Evolutionary conservation across 2,329 filamentous ascomycete genomes (phyloP), one percentile per base, ranked within the genome.

Genomic region (Fusarium virguliforme): DNA sequence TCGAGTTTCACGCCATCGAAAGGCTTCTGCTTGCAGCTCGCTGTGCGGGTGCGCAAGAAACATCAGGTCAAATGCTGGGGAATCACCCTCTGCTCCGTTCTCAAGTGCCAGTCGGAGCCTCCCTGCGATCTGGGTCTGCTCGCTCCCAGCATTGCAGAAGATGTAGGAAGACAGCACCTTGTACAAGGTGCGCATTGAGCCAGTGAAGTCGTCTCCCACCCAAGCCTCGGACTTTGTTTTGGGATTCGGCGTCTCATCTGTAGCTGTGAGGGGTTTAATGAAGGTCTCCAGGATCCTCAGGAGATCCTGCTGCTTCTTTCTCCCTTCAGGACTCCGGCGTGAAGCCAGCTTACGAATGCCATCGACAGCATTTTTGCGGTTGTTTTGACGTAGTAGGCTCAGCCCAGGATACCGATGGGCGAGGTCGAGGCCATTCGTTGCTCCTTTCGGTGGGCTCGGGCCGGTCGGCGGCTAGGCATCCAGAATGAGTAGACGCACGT

Each of bases 151-250:
- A 48, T 48, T 48, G 8, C 43, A 48, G 9, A 48, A 48, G 8
- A 28, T 28, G 43, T 48, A 48, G 6, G 43, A 48, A 10, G 43
- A 48, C 3, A 48, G 3, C 15, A 48, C 43, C 43, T 48, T 28
- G 24, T 48, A 48, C 1, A 48, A 26, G 13, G 43, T 48, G 8
- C 43, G 43, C 43, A 48, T 48, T 48, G 43, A 48, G 13, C 43
- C 43, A 4, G 43, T 48, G 9, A 48, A 48, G 24, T 48, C 43
- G 28, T 48, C 43, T 48, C 43, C 43, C 15, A 48, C 43, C 43
- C 43, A 48, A 4, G n/a, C 43, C 8, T 48, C 43, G 5, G 43
- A 24, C 13, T 48, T 48, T 48, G 43, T 48, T 22, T 28, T 48
- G 13, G 43, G 43, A 7, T 48, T 48, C 1, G 43, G 43, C 43